These are phyloP conservation scores for Kodamaea neixiangensis DNA, from an alignment of 805 yeast species.

Conservation along the genomic window DNA sequence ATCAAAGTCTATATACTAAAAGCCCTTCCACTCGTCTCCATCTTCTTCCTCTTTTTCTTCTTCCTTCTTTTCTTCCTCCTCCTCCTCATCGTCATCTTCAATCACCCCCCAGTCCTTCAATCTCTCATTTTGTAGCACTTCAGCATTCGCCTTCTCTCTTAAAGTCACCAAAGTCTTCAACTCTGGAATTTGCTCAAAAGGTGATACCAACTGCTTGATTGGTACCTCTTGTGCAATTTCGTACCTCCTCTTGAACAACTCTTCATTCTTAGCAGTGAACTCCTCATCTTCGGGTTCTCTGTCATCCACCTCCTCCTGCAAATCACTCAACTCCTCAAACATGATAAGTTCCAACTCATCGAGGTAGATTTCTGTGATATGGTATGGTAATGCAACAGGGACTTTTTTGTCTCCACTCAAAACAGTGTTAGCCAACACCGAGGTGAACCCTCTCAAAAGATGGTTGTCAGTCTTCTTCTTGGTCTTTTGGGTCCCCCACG, in stretches of 20 bases:
- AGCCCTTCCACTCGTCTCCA: conserved; percentile 39
- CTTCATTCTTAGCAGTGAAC: conserved; percentile 31
- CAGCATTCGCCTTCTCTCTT: conserved; percentile 63
- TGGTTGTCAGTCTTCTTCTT: conserved; percentile 27
- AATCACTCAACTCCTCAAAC: conserved; percentile 48
- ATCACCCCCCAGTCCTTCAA: conserved; percentile 64
- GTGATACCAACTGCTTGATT: conserved; percentile 53
- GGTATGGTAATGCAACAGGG: conserved; percentile 80
- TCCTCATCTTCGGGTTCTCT: conserved; percentile 34
- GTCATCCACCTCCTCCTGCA: conserved; percentile 41
- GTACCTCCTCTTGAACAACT: conserved; percentile 25
- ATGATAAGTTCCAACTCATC: conserved; percentile 80
- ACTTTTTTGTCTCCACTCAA: conserved; percentile 59
- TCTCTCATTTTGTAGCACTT: conserved; percentile 65
- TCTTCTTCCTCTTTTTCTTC: conserved; percentile 12
- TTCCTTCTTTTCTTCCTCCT: conserved; percentile 22
- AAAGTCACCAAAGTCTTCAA: conserved; percentile 60
- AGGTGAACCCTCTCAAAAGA: conserved; percentile 47
- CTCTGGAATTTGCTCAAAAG: conserved; percentile 55
- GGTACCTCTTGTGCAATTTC: conserved; percentile 51
- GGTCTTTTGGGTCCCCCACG: conserved; percentile 63
- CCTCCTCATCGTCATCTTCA: conserved; percentile 23
- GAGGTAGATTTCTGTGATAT: conserved; percentile 76
- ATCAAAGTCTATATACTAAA: conserved; percentile 16
- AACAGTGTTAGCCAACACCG: conserved; percentile 45